These are phyloP conservation scores for Arthrobotrys megalospora DNA, from an alignment of 2,329 filamentous ascomycete species.

Conservation along the genomic window DNA sequence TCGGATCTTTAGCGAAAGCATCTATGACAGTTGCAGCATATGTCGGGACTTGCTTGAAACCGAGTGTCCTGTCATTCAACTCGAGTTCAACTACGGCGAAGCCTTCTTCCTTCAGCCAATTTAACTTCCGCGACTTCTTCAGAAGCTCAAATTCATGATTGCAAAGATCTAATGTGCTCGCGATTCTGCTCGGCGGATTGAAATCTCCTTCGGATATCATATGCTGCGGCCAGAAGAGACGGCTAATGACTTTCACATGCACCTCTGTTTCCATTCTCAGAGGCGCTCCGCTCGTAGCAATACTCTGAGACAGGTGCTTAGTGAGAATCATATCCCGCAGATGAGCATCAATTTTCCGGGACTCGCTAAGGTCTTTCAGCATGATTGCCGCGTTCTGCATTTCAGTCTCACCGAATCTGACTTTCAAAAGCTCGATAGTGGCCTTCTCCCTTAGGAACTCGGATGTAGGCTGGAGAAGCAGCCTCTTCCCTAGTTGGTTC, in stretches of 20 bases:
- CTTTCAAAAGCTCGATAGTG: conserved; percentile 87
- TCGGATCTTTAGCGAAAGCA: conserved; percentile 77
- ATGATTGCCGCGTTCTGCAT: conserved; percentile 97
- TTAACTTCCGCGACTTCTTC: conserved; percentile 87
- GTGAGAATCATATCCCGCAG: conserved; percentile 70
- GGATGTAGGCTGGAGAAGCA: conserved; percentile 76
- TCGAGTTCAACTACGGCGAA: conserved; percentile 85
- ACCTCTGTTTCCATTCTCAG: conserved; percentile 69
- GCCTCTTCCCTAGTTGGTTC: conserved; percentile 85
- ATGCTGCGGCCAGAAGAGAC: conserved; percentile 86
- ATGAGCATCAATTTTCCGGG: conserved; percentile 78
- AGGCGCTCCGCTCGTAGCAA: conserved; percentile 60
- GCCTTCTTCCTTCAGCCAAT: conserved; percentile 87
- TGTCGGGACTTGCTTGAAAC: conserved; percentile 79
- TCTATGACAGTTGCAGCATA: conserved; percentile 92
- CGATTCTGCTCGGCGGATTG: conserved; percentile 69
- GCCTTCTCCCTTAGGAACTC: conserved; percentile 84
- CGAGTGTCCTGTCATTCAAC: conserved; percentile 82
- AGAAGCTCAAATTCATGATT: conserved; percentile 81
- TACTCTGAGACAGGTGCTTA: conserved; percentile 64
- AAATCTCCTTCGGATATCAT: conserved; percentile 68
- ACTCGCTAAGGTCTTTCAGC: conserved; percentile 92
- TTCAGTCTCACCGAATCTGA: conserved; percentile 86
- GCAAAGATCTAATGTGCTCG: conserved; percentile 78
- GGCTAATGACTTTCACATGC: conserved; percentile 88